A percentile compares a stretch with the other conserved stretches of the same genome.
Evolutionary conservation across 345 rosid genomes (phyloP).

Genomic region (Populus deltoides): DNA sequence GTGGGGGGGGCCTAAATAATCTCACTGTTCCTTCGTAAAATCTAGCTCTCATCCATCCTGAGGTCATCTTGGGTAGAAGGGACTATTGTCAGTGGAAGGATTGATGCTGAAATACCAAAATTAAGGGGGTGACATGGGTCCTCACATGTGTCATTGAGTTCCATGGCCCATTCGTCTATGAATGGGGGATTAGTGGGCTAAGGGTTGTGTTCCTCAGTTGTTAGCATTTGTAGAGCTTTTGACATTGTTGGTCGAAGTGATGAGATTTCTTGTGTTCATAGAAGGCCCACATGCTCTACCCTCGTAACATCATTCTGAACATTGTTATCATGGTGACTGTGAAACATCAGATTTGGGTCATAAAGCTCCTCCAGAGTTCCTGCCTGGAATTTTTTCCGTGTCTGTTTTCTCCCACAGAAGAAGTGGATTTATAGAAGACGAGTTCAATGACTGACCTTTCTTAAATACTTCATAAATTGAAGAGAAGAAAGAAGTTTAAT

Average conservation of each 20-base stretch:
- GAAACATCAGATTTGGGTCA: slow-evolving; percentile 61
- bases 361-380: slow-evolving; percentile 62
- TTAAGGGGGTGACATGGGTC: slow-evolving; percentile 36
- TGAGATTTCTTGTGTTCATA: slow-evolving; percentile 77
- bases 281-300: slow-evolving; percentile 68
- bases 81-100: slow-evolving; percentile 54
- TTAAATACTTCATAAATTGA: not conserved
- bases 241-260: slow-evolving; percentile 77
- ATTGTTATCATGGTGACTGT: slow-evolving; percentile 36
- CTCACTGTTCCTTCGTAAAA: not conserved
- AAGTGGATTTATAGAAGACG: not conserved
- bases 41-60: not conserved
- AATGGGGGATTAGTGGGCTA: slow-evolving; percentile 80
- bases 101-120: slow-evolving; percentile 46
- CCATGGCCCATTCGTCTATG: slow-evolving; percentile 79
- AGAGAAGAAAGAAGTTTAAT: not conserved
- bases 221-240: slow-evolving; percentile 65
- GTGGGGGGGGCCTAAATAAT: too few species aligned
- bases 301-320: slow-evolving; percentile 56
- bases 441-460: not conserved
- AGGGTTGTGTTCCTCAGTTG: slow-evolving; percentile 61
- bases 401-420: slow-evolving; percentile 35
- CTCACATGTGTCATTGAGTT: slow-evolving; percentile 48
- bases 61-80: slow-evolving; percentile 70
- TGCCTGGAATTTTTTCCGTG: slow-evolving; percentile 74